Evolutionary conservation across 2,329 filamentous ascomycete species (phyloP).

Genomic region (Lecanicillium sp.): DNA sequence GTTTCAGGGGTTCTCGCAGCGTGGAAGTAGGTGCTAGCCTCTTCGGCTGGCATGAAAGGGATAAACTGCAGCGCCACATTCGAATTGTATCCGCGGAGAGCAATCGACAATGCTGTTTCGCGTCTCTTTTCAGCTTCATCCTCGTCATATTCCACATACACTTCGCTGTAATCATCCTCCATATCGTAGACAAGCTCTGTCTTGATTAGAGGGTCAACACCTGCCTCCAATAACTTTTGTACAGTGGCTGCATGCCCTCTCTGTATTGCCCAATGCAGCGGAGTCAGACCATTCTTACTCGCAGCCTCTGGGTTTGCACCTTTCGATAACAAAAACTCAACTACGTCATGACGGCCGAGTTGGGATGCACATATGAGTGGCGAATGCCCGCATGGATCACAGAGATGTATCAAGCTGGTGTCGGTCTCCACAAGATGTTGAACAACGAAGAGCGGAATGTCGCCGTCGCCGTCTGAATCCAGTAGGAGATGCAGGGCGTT

Average conservation of each 20-base stretch:
- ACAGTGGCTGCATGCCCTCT: conserved; percentile 21
- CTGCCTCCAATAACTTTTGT: conserved; percentile 23
- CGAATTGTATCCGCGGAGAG: neutral
- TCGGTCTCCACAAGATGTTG: neutral
- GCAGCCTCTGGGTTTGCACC: conserved; percentile 2
- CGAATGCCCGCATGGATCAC: neutral
- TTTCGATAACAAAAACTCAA: neutral
- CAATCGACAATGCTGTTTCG: neutral
- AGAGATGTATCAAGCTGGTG: neutral
- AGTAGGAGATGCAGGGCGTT: neutral
- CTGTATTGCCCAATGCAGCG: conserved; percentile 26
- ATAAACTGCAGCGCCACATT: neutral
- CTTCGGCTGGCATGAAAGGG: neutral
- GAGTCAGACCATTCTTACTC: conserved; percentile 18
- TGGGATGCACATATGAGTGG: neutral
- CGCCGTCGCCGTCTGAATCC: neutral
- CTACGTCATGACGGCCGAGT: neutral
- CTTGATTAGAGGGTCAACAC: conserved; percentile 22
- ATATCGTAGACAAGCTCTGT: neutral
- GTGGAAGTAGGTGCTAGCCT: conserved; percentile 7
- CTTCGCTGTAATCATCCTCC: neutral
- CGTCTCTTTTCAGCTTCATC: neutral
- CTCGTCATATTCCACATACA: neutral
- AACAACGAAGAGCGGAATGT: neutral
- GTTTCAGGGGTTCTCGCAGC: conserved; percentile 9